Conservation (phyloP, 1,284 basidiomycete genomes). For the Ganoderma lucidum region DNA sequence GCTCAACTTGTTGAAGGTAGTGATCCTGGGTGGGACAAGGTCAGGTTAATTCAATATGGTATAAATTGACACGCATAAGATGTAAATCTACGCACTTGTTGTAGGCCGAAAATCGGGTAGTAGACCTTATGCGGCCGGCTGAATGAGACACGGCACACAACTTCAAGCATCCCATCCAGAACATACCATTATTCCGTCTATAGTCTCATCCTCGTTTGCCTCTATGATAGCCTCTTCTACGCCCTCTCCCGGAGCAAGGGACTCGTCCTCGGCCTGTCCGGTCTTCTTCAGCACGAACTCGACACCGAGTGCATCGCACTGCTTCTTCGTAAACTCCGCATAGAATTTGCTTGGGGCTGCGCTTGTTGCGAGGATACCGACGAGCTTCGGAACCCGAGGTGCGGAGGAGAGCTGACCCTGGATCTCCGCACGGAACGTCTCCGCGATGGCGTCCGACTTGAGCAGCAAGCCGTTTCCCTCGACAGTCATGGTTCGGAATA, state of each 20-base stretch:
- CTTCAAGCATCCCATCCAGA: slow-evolving; percentile 9
- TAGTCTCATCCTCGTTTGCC: slow-evolving; percentile 86
- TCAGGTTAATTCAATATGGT: slow-evolving; percentile 22
- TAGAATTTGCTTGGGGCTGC: slow-evolving; percentile 91
- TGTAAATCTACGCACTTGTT: slow-evolving; percentile 65
- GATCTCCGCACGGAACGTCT: slow-evolving; percentile 74
- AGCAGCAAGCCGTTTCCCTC: slow-evolving; percentile 75
- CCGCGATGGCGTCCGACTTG: slow-evolving; percentile 77
- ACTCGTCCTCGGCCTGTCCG: slow-evolving; percentile 66
- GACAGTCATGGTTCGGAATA: slow-evolving; percentile 14
- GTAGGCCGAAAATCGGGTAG: slow-evolving; percentile 89
- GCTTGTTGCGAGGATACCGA: slow-evolving; percentile 92
- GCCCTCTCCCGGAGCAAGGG: slow-evolving; percentile 66
- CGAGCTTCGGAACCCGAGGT: slow-evolving; percentile 73
- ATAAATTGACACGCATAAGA: background rate
- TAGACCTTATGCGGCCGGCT: slow-evolving; percentile 70
- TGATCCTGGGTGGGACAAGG: slow-evolving; percentile 72
- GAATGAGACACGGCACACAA: background rate
- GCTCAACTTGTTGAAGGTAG: slow-evolving; percentile 86
- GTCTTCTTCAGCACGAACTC: slow-evolving; percentile 83
- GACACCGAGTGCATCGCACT: slow-evolving; percentile 90
- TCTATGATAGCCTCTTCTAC: slow-evolving; percentile 96
- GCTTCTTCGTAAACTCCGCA: slow-evolving; percentile 93
- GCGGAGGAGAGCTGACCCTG: slow-evolving; percentile 53
- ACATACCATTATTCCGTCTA: slow-evolving; percentile 96